phyloP scores from a whole-genome alignment of 192 early-diverging fungal species.

The Gryganskiella cystojenkinii region DNA sequence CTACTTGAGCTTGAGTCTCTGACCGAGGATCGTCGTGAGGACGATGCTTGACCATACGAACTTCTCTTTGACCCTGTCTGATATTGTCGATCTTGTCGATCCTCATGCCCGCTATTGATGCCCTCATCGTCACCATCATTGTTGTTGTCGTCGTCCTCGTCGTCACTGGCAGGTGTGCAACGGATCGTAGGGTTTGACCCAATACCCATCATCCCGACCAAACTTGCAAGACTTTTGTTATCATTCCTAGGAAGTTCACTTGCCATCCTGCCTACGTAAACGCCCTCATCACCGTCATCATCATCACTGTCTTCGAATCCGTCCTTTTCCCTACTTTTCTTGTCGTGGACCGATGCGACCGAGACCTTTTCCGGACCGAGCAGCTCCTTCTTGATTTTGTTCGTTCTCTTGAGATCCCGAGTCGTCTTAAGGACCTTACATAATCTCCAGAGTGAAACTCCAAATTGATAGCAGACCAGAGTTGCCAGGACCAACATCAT shows the following conservation, averaged over 20 bases:
- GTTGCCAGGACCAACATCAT: conserved; percentile 26
- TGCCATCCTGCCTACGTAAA: conserved; percentile 9
- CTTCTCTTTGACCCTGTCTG: neutral
- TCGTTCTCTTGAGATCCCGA: neutral
- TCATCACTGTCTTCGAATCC: neutral
- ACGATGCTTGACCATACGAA: no score
- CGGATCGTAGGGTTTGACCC: conserved; percentile 30
- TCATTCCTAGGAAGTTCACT: conserved; percentile 1
- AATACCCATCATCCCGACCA: conserved; percentile 47
- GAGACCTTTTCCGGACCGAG: conserved; percentile 3
- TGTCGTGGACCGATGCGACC: conserved; percentile 12
- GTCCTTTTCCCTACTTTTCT: neutral
- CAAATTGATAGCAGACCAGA: conserved; percentile 32
- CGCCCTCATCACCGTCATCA: neutral
- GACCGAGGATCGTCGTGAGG: neutral
- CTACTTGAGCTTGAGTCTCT: conserved; percentile 27
- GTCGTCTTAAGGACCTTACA: neutral
- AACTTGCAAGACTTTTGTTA: conserved; percentile 17
- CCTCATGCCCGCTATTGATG: neutral
- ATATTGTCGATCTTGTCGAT: neutral
- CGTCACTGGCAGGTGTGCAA: conserved; percentile 30
- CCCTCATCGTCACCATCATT: neutral
- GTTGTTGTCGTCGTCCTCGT: conserved; percentile 5
- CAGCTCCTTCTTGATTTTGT: neutral
- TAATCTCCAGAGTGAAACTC: conserved; percentile 11